Percentiles rank a stretch among this genome's conserved stretches.
These are phyloP conservation scores for Leccinellum albellum DNA, from an alignment of 768 basidiomycete genomes.

Conservation along the genomic window DNA sequence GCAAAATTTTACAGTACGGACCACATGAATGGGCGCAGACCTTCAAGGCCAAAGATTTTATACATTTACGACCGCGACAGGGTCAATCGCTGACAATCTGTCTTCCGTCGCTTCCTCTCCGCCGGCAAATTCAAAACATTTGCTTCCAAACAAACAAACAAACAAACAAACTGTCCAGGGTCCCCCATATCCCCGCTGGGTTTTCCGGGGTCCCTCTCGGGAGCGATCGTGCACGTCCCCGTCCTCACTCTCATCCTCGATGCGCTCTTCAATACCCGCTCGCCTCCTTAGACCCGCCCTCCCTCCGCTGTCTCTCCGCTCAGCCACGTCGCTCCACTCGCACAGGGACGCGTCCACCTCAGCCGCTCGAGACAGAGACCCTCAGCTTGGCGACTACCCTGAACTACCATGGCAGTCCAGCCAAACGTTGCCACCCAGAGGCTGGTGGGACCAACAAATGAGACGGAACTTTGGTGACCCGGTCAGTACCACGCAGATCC, in stretches of 20 bases:
- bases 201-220: conserved; percentile 21
- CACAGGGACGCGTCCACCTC: conserved; percentile 16
- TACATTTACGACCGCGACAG: conserved; percentile 15
- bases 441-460: conserved; percentile 76
- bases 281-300: conserved; percentile 17
- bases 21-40: conserved; percentile 18
- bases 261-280: conserved; percentile 5
- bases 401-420: conserved; percentile 63
- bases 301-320: background rate
- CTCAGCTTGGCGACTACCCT: conserved; percentile 72
- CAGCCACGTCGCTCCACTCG: background rate
- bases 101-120: conserved; percentile 17
- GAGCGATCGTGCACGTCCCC: background rate
- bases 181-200: background rate
- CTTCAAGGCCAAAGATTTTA: conserved; percentile 12
- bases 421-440: conserved; percentile 58
- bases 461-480: conserved; percentile 80
- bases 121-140: conserved; percentile 3
- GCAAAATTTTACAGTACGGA: conserved; percentile 18
- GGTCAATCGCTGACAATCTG: conserved; percentile 12
- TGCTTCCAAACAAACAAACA: background rate
- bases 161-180: conserved; percentile 18
- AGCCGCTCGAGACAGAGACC: conserved; percentile 44
- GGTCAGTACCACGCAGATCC: conserved; percentile 38
- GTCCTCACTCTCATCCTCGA: conserved; percentile 15